These are phyloP conservation scores for Coniosporium tulheliwenetii DNA, from an alignment of 2,329 filamentous ascomycete species.

Conservation along the genomic window DNA sequence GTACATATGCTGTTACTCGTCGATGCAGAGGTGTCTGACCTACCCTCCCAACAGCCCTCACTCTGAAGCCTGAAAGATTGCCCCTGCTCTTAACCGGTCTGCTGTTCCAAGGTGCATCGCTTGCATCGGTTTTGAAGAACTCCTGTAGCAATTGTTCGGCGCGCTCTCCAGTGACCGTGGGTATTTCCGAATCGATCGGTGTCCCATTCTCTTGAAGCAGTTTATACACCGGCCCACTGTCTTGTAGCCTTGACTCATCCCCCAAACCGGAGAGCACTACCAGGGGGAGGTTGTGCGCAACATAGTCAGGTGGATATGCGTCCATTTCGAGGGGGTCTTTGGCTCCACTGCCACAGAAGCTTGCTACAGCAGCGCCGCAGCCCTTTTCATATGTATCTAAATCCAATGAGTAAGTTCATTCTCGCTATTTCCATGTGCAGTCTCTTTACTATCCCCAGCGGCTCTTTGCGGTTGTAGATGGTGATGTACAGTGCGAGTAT, in stretches of 20 bases:
- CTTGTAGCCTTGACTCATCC: slow-evolving; percentile 14
- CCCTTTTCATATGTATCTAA: too few relatives aligned
- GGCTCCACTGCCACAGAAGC: too few relatives aligned
- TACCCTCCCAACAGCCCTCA: slow-evolving; percentile 71
- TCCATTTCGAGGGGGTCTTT: slow-evolving; percentile 41
- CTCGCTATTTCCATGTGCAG: too few relatives aligned
- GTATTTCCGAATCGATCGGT: slow-evolving; percentile 54
- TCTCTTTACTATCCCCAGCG: too few relatives aligned
- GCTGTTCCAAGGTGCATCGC: slow-evolving; percentile 49
- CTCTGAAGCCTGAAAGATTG: slow-evolving; percentile 42
- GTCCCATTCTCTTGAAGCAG: slow-evolving; percentile 32
- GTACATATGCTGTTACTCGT: slow-evolving; percentile 1
- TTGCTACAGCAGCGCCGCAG: too few relatives aligned
- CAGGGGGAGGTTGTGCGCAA: slow-evolving; percentile 76
- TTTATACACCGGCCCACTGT: slow-evolving; percentile 9
- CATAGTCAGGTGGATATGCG: slow-evolving; percentile 62
- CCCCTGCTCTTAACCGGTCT: slow-evolving; percentile 32
- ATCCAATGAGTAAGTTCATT: too few relatives aligned
- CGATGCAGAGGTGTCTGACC: slow-evolving; percentile 25
- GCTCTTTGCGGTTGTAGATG: too few relatives aligned
- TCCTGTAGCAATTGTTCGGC: slow-evolving; percentile 50
- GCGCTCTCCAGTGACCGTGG: slow-evolving; percentile 47
- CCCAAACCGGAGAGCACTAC: slow-evolving; percentile 66
- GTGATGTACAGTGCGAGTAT: too few relatives aligned
- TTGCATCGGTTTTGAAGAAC: slow-evolving; percentile 50